These are phyloP conservation scores for Rhizophora apiculata DNA, from an alignment of 345 rosid genomes.

Conservation along the genomic window DNA sequence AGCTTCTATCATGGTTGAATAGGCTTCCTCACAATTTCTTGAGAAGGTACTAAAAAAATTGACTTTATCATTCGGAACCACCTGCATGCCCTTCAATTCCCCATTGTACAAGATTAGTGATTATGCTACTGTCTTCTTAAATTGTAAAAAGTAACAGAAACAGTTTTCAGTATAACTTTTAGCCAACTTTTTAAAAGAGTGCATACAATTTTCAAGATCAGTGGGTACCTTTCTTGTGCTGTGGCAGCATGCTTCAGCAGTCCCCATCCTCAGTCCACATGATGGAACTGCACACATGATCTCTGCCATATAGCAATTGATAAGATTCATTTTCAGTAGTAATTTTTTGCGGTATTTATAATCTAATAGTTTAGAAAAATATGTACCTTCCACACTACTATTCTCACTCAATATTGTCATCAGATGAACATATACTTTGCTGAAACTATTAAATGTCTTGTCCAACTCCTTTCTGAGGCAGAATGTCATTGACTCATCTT, in stretches of 20 bases:
- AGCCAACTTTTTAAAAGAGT: not conserved
- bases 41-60: slow-evolving; percentile 46
- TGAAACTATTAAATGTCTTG: slow-evolving; percentile 35
- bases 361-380: slow-evolving; percentile 15
- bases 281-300: slow-evolving; percentile 31
- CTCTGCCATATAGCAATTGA: slow-evolving; percentile 37
- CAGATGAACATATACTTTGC: slow-evolving; percentile 31
- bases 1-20: slow-evolving; percentile 72
- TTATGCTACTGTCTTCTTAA: not conserved
- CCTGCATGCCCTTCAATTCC: slow-evolving; percentile 36
- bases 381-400: slow-evolving; percentile 40
- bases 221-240: slow-evolving; percentile 36
- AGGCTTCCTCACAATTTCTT: slow-evolving; percentile 60
- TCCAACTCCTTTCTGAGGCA: slow-evolving; percentile 41
- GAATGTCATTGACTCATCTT: slow-evolving; percentile 20
- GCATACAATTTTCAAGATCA: slow-evolving; percentile 5
- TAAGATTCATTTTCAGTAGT: slow-evolving; percentile 18
- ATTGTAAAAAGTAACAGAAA: not conserved
- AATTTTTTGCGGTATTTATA: slow-evolving; percentile 10
- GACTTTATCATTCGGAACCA: slow-evolving; percentile 35
- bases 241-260: slow-evolving; percentile 29
- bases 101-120: slow-evolving; percentile 8
- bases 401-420: slow-evolving; percentile 30
- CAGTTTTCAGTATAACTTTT: not conserved
- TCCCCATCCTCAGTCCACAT: slow-evolving; percentile 31